Evolutionary conservation across 2,329 filamentous ascomycete genomes (phyloP), one percentile per base, ranked within the genome.

Genomic region (Ascochyta viciae-villosae): DNA sequence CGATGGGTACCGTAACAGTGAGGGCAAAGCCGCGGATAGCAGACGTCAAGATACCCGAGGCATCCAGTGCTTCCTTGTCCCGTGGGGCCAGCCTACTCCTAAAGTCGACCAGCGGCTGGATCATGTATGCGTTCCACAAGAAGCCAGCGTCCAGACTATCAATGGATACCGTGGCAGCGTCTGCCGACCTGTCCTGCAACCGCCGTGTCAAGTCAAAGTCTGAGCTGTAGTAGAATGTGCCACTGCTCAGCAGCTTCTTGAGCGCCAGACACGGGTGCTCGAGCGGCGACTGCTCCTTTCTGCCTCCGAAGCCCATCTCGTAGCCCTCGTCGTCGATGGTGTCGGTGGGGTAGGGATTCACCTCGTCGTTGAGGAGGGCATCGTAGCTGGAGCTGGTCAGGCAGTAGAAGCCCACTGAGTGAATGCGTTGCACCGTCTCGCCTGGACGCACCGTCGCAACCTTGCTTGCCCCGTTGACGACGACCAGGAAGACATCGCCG

Each of bases 61-160:
- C 82, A 78, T 99, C 95, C n/a, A 99, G 83, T 4, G 87, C 87
- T 57, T 86, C 83, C 63, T 89, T 89, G 65, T 97, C 92, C 50
- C 85, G 83, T 6, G 86, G 84, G 58, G 91, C 85, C 42, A 99
- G 82, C 16, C 91, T 86, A 27, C 89, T 92, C 39, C 95, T 88
- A 74, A 99, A 98, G 73, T 92, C 86, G 27, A 97, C 88, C 50
- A 99, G 82, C 5, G 95, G 93, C 62, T 90, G 89, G 67, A 99
- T 96, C 92, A 99, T 97, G 77, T 96, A 97, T 3, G 92, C 96
- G 72, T 99, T 99, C 95, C 95, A 99, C 16, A 99, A 79, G 72
- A 96, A 97, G 1, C 90, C 89, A 68, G 92, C 89, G 74, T 99
- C 92, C 59, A 98, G 87, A 69, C 91, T 95, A 72, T 96, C 92